Evolutionary conservation across 768 basidiomycete genomes (phyloP).

Genomic region (Suillus variegatus): DNA sequence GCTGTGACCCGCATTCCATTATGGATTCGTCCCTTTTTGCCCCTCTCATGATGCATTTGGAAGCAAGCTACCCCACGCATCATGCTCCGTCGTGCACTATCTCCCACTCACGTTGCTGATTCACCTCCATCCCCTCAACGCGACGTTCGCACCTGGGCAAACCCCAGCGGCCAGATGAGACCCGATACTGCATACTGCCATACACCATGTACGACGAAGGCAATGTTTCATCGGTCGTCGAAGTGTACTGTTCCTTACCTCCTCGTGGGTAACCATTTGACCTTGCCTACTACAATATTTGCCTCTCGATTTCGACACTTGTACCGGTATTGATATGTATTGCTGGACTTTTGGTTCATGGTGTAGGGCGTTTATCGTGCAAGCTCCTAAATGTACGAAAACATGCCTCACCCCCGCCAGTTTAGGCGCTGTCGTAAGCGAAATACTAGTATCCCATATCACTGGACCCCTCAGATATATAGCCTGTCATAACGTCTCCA

Average conservation of each 20-base stretch:
- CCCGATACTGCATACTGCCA: conserved; percentile 35
- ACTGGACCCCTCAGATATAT: not conserved
- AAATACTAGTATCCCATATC: not conserved
- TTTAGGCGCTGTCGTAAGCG: not conserved
- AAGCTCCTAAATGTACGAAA: not conserved
- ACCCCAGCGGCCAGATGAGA: conserved; percentile 9
- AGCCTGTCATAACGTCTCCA: not conserved
- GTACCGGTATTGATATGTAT: not conserved
- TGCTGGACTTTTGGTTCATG: not conserved
- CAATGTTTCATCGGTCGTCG: conserved; percentile 32
- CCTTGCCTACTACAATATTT: not conserved
- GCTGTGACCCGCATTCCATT: conserved; percentile 31
- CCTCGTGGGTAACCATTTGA: conserved; percentile 33
- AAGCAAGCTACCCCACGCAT: not conserved
- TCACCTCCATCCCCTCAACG: conserved; percentile 11
- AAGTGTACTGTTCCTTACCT: conserved; percentile 22
- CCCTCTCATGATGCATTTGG: conserved; percentile 28
- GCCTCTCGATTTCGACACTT: not conserved
- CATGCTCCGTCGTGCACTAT: conserved; percentile 29
- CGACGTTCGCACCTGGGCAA: conserved; percentile 13
- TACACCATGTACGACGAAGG: conserved; percentile 57
- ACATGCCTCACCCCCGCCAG: not conserved
- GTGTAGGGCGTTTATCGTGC: not conserved
- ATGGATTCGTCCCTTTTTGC: conserved; percentile 24
- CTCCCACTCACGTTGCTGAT: conserved; percentile 28